phyloP scores from a whole-genome alignment of 352 stramenopile species.

The Globisporangium cederbergense region DNA sequence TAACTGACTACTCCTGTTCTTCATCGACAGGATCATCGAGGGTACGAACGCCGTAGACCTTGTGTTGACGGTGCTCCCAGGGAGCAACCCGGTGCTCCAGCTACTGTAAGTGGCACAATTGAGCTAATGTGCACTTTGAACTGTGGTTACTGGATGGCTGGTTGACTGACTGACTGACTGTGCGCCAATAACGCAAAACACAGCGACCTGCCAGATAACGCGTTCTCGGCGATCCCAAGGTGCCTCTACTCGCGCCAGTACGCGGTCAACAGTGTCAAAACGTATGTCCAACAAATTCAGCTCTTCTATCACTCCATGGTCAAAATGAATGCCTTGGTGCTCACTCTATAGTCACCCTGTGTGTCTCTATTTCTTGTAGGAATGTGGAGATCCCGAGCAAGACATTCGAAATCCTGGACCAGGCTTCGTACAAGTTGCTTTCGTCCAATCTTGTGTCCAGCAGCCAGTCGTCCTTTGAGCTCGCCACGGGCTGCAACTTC shows the following conservation, averaged over 20 bases:
- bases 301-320: too few species aligned
- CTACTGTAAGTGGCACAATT: conserved; percentile 7
- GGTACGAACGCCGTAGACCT: conserved; percentile 21
- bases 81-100: conserved; percentile 4
- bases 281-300: conserved; percentile 17
- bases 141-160: too few species aligned
- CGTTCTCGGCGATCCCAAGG: conserved; percentile 24
- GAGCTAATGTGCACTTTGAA: too few species aligned
- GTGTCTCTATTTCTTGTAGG: conserved; percentile 1
- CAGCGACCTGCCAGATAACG: conserved; percentile 23
- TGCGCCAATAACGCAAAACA: neutral
- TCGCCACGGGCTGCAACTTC: conserved; percentile 15
- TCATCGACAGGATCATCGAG: conserved; percentile 18
- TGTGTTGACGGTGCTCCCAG: conserved; percentile 11
- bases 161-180: neutral
- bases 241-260: conserved; percentile 35
- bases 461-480: conserved; percentile 12
- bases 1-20: neutral
- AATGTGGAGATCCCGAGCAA: conserved; percentile 11
- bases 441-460: conserved; percentile 8
- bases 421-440: conserved; percentile 6
- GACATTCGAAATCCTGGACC: conserved; percentile 18
- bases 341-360: neutral
- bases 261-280: conserved; percentile 4
- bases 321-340: neutral